Evolutionary conservation across 1,284 basidiomycete genomes (phyloP).

Genomic region (Inonotus hispidus): DNA sequence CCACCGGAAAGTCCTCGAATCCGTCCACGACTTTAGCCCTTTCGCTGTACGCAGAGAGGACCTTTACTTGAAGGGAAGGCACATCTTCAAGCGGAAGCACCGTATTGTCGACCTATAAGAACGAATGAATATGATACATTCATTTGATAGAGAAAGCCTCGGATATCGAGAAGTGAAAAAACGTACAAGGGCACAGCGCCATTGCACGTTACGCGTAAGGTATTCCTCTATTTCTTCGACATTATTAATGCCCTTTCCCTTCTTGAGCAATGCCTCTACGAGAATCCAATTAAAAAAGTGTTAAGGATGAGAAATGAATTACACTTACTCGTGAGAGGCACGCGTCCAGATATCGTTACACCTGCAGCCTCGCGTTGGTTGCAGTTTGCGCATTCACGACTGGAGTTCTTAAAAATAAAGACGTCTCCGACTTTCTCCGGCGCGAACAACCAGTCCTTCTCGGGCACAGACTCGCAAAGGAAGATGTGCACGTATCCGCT

Average conservation of each 20-base stretch:
- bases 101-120: background rate
- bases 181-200: slow-evolving; percentile 2
- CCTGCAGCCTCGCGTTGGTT: background rate
- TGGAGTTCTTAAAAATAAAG: background rate
- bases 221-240: background rate
- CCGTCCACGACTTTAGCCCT: background rate
- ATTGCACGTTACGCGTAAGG: background rate
- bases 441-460: background rate
- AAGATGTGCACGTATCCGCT: background rate
- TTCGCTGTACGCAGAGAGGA: background rate
- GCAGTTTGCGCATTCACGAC: background rate
- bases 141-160: background rate
- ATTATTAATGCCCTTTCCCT: background rate
- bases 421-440: background rate
- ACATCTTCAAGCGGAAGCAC: no score
- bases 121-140: background rate
- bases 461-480: background rate
- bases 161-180: background rate
- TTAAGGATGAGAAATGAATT: background rate
- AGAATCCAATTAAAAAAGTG: background rate
- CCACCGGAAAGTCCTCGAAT: background rate
- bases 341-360: background rate
- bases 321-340: background rate
- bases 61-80: no score
- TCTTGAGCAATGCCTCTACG: background rate